phyloP scores from a whole-genome alignment of 140 eudicot species.

The Ambrosia hybrid region DNA sequence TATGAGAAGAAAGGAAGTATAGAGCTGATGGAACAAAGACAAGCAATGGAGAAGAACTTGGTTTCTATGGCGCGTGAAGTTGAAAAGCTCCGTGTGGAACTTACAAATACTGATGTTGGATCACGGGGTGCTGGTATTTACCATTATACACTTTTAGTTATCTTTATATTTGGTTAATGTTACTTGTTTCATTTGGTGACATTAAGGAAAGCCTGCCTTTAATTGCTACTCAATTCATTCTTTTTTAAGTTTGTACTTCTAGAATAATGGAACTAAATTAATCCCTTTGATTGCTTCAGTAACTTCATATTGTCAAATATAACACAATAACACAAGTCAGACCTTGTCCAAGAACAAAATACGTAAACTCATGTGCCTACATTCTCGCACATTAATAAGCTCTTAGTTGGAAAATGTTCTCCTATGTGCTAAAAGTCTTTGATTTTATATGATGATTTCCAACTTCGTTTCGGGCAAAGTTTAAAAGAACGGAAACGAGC shows the following conservation, averaged over 20 bases:
- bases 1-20: slow-evolving; percentile 85
- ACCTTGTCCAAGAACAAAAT: neutral
- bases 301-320: slow-evolving; percentile 1
- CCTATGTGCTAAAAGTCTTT: slow-evolving; percentile 13
- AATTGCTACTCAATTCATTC: neutral
- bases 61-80: slow-evolving; percentile 91
- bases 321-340: neutral
- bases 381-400: slow-evolving; percentile 2
- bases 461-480: neutral
- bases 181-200: slow-evolving; percentile 14
- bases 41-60: slow-evolving; percentile 86
- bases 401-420: neutral
- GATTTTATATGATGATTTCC: neutral
- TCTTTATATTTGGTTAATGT: slow-evolving; percentile 4
- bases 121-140: slow-evolving; percentile 71
- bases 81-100: slow-evolving; percentile 89
- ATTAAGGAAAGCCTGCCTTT: slow-evolving; percentile 12
- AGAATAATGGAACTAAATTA: neutral
- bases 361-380: neutral
- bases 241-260: neutral
- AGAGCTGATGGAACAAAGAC: slow-evolving; percentile 83
- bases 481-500: too few relatives aligned
- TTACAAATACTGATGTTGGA: slow-evolving; percentile 60
- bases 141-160: slow-evolving; percentile 18
- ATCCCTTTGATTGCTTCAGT: neutral